Conservation (phyloP, 345 rosid genomes). For the Aegle marmelos region DNA sequence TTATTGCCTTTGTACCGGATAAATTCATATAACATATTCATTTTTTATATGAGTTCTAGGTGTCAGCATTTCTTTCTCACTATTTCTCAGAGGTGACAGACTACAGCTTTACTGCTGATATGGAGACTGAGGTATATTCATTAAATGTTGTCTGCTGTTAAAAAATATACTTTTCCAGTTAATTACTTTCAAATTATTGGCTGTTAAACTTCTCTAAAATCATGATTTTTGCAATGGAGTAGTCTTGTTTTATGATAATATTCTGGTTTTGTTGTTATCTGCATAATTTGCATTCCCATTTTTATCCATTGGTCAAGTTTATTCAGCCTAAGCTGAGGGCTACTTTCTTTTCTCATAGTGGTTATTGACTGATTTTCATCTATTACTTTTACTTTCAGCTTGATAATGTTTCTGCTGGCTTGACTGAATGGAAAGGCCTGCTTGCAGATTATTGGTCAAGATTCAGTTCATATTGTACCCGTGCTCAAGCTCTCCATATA, state of each 20-base stretch:
- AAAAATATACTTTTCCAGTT: background rate
- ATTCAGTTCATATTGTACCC: conserved; percentile 74
- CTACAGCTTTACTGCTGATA: conserved; percentile 96
- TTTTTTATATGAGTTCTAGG: conserved; percentile 39
- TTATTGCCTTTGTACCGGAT: background rate
- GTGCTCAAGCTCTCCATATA: conserved; percentile 61
- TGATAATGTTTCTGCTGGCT: conserved; percentile 92
- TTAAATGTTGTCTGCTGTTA: background rate
- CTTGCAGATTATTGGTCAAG: conserved; percentile 90
- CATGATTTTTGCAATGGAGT: background rate
- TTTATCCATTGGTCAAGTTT: background rate
- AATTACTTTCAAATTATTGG: background rate
- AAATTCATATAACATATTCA: background rate
- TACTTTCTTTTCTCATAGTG: background rate
- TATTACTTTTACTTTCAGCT: conserved; percentile 51
- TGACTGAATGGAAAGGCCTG: conserved; percentile 98
- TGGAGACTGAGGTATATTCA: conserved; percentile 85
- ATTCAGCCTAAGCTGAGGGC: background rate
- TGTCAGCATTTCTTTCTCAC: conserved; percentile 90
- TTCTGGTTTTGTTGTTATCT: background rate
- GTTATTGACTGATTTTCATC: conserved; percentile 4
- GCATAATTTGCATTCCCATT: background rate
- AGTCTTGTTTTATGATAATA: background rate
- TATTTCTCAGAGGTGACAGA: conserved; percentile 90
- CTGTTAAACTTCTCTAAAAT: conserved; percentile 1